Percentiles rank a stretch among this genome's conserved stretches.
phyloP scores from a whole-genome alignment of 179 eudicot genomes.

The Drosera spatulata region DNA sequence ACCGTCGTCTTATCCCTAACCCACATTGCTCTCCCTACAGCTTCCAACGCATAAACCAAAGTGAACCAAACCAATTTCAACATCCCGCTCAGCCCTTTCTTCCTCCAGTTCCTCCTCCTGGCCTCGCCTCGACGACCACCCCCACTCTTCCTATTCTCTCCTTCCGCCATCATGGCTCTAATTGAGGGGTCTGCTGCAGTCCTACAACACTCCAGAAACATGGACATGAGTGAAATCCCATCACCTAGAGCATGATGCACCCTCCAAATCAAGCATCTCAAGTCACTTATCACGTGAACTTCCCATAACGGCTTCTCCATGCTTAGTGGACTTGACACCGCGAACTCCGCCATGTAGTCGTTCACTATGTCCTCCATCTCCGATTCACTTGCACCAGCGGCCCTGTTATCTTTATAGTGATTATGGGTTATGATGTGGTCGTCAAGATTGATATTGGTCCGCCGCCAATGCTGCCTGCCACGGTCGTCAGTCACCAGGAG shows the following conservation, averaged over 20 bases:
- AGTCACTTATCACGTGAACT: conserved; percentile 13
- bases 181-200: too few relatives aligned
- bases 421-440: conserved; percentile 11
- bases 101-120: neutral
- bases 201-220: conserved; percentile 13
- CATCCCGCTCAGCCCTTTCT: conserved; percentile 8
- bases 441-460: conserved; percentile 16
- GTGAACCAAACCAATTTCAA: conserved; percentile 25
- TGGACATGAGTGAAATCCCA: conserved; percentile 17
- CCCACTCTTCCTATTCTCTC: neutral
- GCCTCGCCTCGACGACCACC: neutral
- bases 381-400: too few relatives aligned
- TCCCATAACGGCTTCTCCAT: conserved; percentile 28
- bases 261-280: conserved; percentile 12
- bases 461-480: conserved; percentile 20
- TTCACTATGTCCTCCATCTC: conserved; percentile 16
- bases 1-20: conserved; percentile 30
- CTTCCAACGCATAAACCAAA: conserved; percentile 18
- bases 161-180: neutral
- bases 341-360: conserved; percentile 19
- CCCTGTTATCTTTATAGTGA: neutral
- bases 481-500: conserved; percentile 24
- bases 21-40: conserved; percentile 30
- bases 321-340: conserved; percentile 16
- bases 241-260: conserved; percentile 26